Evolutionary conservation across 495 filamentous ascomycete genomes (phyloP).

Genomic region (Penicillium maclennaniae): DNA sequence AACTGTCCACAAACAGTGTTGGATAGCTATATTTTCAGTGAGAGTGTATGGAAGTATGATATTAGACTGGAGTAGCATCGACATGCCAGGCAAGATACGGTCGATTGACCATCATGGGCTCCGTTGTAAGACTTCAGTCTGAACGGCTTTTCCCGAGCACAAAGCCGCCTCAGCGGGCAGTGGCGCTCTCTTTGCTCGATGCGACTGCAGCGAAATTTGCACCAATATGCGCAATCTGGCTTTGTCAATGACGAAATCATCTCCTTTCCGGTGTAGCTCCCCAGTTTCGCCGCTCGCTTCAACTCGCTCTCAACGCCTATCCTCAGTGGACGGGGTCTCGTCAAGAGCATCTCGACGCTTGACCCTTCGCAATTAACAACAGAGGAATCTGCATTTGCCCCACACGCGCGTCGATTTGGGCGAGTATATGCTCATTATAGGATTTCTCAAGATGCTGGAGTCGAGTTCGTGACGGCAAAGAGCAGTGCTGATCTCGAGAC

Average conservation of each 20-base stretch:
- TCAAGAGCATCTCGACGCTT: slow-evolving; percentile 18
- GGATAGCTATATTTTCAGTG: neutral
- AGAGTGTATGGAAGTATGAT: neutral
- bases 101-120: neutral
- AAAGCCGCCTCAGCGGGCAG: neutral
- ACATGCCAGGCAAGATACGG: neutral
- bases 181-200: slow-evolving; percentile 30
- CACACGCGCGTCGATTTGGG: slow-evolving; percentile 30
- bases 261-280: slow-evolving; percentile 5
- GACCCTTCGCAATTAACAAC: neutral
- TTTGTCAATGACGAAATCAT: slow-evolving; percentile 18
- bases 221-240: slow-evolving; percentile 23
- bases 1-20: neutral
- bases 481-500: slow-evolving; percentile 20
- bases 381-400: slow-evolving; percentile 1
- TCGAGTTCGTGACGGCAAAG: slow-evolving; percentile 30
- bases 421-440: slow-evolving; percentile 33
- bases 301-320: slow-evolving; percentile 26
- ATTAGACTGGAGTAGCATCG: too few species aligned
- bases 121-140: slow-evolving; percentile 1
- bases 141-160: slow-evolving; percentile 13
- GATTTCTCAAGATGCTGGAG: slow-evolving; percentile 29
- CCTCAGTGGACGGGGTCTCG: slow-evolving; percentile 31
- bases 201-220: slow-evolving; percentile 25
- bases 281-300: slow-evolving; percentile 23